Percentiles rank a stretch among this genome's conserved stretches.
phyloP scores from a whole-genome alignment of 148 eudicot species.

The Silene conica region DNA sequence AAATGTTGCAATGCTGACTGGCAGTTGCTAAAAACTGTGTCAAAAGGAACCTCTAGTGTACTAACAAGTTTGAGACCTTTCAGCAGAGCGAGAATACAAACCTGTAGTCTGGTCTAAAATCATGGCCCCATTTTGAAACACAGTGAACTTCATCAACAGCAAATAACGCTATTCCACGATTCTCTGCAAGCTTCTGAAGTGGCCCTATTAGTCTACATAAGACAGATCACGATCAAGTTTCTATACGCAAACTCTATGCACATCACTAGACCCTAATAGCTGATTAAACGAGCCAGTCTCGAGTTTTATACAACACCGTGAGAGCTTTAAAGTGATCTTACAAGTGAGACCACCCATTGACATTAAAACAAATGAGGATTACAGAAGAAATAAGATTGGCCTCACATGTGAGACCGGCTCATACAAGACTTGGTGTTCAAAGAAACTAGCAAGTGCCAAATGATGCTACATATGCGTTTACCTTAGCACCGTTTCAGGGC shows the following conservation, averaged over 20 bases:
- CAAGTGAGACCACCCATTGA: neutral
- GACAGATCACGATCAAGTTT: conserved; percentile 15
- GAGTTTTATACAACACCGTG: neutral
- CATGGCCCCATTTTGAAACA: conserved; percentile 98
- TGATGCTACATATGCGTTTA: conserved; percentile 16
- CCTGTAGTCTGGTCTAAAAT: conserved; percentile 97
- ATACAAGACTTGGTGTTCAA: neutral
- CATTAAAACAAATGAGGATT: too few species aligned
- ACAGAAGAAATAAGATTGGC: too few species aligned
- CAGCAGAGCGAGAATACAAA: conserved; percentile 26
- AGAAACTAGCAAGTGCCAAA: conserved; percentile 1
- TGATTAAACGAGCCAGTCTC: neutral
- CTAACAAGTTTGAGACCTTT: neutral
- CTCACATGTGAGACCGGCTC: too few species aligned
- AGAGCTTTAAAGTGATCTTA: neutral
- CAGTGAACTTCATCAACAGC: conserved; percentile 97
- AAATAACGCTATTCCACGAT: conserved; percentile 79
- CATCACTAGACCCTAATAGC: too few species aligned
- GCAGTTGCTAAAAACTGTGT: neutral
- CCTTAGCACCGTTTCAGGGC: conserved; percentile 93
- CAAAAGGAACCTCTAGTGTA: neutral
- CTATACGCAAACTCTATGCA: neutral
- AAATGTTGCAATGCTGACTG: neutral
- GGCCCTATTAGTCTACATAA: conserved; percentile 65
- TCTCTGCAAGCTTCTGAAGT: conserved; percentile 81